Conservation (phyloP, 257 asterid species). For the Solanum gracilifrons region DNA sequence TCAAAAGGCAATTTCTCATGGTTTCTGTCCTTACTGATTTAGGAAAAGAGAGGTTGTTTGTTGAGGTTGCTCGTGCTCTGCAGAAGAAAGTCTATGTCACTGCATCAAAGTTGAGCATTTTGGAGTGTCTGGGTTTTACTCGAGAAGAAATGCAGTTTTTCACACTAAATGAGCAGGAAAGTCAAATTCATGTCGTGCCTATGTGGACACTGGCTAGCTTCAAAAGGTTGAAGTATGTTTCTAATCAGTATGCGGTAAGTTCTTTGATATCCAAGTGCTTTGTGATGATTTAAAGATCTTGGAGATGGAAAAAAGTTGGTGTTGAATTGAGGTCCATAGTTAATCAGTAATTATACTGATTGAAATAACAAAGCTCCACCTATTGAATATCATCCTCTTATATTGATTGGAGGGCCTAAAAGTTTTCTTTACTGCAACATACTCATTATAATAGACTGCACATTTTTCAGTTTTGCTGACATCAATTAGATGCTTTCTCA, state of each 20-base stretch:
- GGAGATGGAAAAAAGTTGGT: not conserved
- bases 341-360: not conserved
- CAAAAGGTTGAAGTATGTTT: constrained; percentile 65
- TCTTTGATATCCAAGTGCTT: not conserved
- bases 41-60: constrained; percentile 84
- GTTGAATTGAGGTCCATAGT: not conserved
- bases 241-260: constrained; percentile 68
- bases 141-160: constrained; percentile 79
- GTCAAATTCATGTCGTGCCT: constrained; percentile 94
- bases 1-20: not conserved
- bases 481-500: not conserved
- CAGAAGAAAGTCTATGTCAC: constrained; percentile 66
- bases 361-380: not conserved
- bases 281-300: not conserved
- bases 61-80: constrained; percentile 81
- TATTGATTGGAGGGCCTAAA: not conserved
- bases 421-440: not conserved
- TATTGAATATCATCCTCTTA: not conserved
- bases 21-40: not conserved
- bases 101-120: constrained; percentile 66
- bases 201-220: constrained; percentile 86
- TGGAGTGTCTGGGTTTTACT: constrained; percentile 64
- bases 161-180: constrained; percentile 67
- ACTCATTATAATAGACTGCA: not conserved
- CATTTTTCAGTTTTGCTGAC: not conserved